A percentile compares a stretch with the other conserved stretches of the same genome.
phyloP scores from a whole-genome alignment of 345 rosid genomes.

The Salix viminalis region DNA sequence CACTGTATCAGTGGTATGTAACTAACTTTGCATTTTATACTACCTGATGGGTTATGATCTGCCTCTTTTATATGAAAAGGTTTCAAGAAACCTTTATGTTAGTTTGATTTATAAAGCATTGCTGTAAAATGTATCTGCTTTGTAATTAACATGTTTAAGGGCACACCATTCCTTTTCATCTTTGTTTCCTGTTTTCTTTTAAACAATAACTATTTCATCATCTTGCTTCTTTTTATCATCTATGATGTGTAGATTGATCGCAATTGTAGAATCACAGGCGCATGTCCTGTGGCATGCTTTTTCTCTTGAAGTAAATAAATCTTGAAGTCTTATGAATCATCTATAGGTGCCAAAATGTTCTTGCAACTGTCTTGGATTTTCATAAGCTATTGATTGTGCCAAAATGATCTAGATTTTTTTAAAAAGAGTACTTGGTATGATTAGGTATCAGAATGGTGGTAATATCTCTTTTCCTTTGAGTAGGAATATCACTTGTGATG shows the following conservation, averaged over 20 bases:
- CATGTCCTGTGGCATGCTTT: background rate
- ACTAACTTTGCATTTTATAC: background rate
- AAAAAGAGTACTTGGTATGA: background rate
- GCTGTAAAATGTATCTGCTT: background rate
- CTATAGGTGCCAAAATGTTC: background rate
- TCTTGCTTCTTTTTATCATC: background rate
- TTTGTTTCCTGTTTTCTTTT: background rate
- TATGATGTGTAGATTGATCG: background rate
- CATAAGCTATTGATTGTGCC: background rate
- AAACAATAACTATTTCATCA: background rate
- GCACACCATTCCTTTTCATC: background rate
- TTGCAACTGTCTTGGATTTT: background rate
- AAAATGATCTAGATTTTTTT: background rate
- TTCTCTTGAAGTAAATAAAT: background rate
- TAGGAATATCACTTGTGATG: background rate
- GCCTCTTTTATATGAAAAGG: background rate
- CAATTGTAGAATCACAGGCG: background rate
- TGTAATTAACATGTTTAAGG: background rate
- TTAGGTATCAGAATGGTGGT: background rate
- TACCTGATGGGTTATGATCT: background rate
- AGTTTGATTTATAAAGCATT: background rate
- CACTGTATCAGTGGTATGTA: slow-evolving; percentile 79
- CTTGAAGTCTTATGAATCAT: background rate
- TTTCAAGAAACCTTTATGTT: background rate
- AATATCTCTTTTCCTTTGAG: background rate